These are phyloP conservation scores for Backusella westeae DNA, from an alignment of 192 early-diverging fungal genomes.

Conservation along the genomic window DNA sequence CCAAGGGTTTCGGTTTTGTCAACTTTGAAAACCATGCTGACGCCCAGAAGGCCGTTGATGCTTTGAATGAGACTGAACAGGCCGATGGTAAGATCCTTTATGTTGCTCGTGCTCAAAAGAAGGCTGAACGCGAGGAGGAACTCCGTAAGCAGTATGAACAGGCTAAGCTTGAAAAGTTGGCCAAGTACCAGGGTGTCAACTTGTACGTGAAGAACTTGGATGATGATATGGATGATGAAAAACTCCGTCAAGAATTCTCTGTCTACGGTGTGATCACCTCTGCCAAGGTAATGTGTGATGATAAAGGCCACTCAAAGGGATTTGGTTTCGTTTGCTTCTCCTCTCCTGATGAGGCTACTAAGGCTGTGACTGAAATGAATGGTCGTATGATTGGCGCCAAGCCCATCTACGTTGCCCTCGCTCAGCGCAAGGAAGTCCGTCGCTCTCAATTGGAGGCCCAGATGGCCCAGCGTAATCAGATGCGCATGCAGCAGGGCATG, in stretches of 20 bases:
- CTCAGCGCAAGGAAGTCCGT: conserved; percentile 88
- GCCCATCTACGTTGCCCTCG: conserved; percentile 89
- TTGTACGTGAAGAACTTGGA: conserved; percentile 99
- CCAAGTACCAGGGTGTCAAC: conserved; percentile 99
- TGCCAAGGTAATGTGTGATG: conserved; percentile 98
- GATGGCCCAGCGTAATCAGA: conserved; percentile 30
- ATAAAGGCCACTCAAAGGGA: conserved; percentile 82
- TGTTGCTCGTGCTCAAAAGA: conserved; percentile 98
- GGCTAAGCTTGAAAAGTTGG: conserved; percentile 92
- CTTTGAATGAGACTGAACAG: conserved; percentile 91
- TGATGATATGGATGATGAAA: conserved; percentile 94
- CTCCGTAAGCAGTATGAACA: conserved; percentile 94
- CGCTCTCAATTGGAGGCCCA: conserved; percentile 83
- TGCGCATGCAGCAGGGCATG: conserved; percentile 51
- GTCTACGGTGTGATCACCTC: conserved; percentile 95
- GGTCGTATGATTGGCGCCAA: conserved; percentile 77
- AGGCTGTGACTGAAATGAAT: conserved; percentile 98
- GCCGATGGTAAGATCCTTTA: conserved; percentile 86
- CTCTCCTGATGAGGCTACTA: conserved; percentile 95
- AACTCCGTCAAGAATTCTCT: conserved; percentile 93
- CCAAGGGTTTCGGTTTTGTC: conserved; percentile 96
- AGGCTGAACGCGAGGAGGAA: conserved; percentile 96
- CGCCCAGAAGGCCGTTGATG: conserved; percentile 85
- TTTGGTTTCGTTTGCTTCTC: conserved; percentile 99
- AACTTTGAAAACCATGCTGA: conserved; percentile 93